A percentile compares a stretch with the other conserved stretches of the same genome.
Conservation (phyloP, 352 stramenopile species). For the Phytophthora europaea region DNA sequence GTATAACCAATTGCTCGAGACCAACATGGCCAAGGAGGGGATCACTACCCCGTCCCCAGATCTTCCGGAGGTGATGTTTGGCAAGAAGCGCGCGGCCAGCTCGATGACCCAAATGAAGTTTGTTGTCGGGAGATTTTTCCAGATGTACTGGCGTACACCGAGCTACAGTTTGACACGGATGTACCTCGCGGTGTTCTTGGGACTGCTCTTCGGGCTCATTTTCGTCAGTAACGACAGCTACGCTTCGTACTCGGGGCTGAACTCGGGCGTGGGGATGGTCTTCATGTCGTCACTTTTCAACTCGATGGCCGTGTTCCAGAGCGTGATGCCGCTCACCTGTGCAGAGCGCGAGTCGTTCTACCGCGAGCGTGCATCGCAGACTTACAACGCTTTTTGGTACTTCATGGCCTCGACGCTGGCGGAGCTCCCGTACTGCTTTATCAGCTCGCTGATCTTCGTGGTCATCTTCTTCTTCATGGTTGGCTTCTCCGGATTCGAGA, state of each 20-base stretch:
- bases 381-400: constrained; percentile 44
- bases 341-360: constrained; percentile 74
- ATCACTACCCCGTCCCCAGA: constrained; percentile 25
- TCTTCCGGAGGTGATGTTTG: constrained; percentile 40
- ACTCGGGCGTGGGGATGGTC: constrained; percentile 62
- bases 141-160: constrained; percentile 62
- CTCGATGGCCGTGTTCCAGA: constrained; percentile 50
- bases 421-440: constrained; percentile 73
- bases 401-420: constrained; percentile 62
- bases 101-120: constrained; percentile 39
- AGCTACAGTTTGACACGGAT: constrained; percentile 75
- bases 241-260: constrained; percentile 43
- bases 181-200: constrained; percentile 68
- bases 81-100: constrained; percentile 35
- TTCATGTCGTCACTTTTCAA: constrained; percentile 60
- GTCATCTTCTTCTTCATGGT: constrained; percentile 49
- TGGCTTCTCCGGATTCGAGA: constrained; percentile 36
- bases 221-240: constrained; percentile 54
- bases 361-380: constrained; percentile 90
- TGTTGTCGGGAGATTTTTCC: constrained; percentile 37
- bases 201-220: constrained; percentile 75
- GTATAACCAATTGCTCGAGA: constrained; percentile 20
- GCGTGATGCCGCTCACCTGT: constrained; percentile 79
- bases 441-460: constrained; percentile 39
- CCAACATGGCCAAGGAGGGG: constrained; percentile 35